Percentiles rank a stretch among this genome's conserved stretches.
These are phyloP conservation scores for Leishmania aethiopica DNA, from an alignment of 208 protist genomes.

Conservation along the genomic window DNA sequence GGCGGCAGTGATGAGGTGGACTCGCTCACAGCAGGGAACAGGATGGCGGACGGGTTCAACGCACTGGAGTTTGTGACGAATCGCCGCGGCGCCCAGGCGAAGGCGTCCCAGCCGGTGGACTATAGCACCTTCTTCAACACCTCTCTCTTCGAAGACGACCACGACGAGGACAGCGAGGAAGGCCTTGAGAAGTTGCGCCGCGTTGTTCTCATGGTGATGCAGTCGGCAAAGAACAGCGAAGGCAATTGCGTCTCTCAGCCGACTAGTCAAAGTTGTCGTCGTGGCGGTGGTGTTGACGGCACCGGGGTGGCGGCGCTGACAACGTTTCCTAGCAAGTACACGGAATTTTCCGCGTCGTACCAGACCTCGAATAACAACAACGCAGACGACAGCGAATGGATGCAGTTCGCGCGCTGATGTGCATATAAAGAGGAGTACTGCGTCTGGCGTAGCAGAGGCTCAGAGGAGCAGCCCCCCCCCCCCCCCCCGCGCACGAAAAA, in stretches of 20 bases:
- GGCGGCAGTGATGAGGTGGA: constrained; percentile 2
- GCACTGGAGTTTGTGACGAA: constrained; percentile 40
- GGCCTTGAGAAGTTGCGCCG: constrained; percentile 38
- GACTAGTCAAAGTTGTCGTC: constrained; percentile 16
- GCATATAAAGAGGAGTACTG: not conserved
- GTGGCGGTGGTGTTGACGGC: constrained; percentile 1
- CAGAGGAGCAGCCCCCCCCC: not conserved
- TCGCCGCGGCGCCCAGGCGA: constrained; percentile 14
- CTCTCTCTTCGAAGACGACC: constrained; percentile 43
- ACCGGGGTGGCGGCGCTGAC: not conserved
- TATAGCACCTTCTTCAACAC: constrained; percentile 41
- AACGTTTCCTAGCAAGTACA: constrained; percentile 19
- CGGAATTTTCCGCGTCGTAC: constrained; percentile 32
- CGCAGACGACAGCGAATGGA: constrained; percentile 16
- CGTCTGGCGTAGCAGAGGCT: not conserved
- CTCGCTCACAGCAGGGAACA: constrained; percentile 10
- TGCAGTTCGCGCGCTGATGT: constrained; percentile 31
- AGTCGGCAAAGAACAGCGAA: constrained; percentile 31
- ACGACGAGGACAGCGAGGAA: constrained; percentile 45
- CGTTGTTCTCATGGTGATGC: constrained; percentile 45
- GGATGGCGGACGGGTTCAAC: constrained; percentile 32
- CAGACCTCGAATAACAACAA: constrained; percentile 16
- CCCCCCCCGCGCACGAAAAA: not conserved
- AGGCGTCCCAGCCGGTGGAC: constrained; percentile 27
- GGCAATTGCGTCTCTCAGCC: constrained; percentile 18